Conservation (phyloP, 306 rosid species). For the Lupinus albus region DNA sequence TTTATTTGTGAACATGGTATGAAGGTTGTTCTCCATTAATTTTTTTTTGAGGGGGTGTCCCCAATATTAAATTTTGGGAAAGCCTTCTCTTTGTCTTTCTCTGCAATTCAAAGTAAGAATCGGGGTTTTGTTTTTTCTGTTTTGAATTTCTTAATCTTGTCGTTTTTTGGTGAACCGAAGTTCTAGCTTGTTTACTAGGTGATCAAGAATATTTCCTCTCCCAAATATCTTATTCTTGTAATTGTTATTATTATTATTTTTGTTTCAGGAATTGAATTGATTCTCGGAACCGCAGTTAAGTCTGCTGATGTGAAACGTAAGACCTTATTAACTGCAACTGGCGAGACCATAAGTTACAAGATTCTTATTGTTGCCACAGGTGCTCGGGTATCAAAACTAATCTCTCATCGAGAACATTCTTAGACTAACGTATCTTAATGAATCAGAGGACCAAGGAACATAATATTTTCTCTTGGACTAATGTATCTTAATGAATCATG, state of each 20-base stretch:
- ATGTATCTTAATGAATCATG: conserved; percentile 1
- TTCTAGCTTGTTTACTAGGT: not conserved
- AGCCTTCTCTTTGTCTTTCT: conserved; percentile 11
- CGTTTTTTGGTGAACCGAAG: conserved; percentile 20
- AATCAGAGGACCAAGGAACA: conserved; percentile 14
- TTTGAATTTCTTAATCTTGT: conserved; percentile 18
- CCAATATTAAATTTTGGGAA: not conserved
- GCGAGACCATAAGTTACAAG: conserved; percentile 97
- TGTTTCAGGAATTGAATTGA: conserved; percentile 78
- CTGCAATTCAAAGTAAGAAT: not conserved
- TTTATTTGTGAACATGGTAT: conserved; percentile 9
- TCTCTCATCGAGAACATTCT: conserved; percentile 39
- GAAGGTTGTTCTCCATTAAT: not conserved
- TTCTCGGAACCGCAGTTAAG: conserved; percentile 92
- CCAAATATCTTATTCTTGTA: conserved; percentile 35
- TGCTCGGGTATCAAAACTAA: conserved; percentile 90
- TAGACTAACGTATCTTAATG: too few species aligned
- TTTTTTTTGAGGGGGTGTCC: not conserved
- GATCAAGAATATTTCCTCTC: conserved; percentile 19
- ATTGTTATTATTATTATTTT: conserved; percentile 27
- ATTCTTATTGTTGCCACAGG: conserved; percentile 93
- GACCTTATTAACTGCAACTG: conserved; percentile 81
- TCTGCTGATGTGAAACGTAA: conserved; percentile 92
- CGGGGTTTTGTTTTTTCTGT: conserved; percentile 19
- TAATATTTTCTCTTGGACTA: conserved; percentile 4